A percentile compares a stretch with the other conserved stretches of the same genome.
Conservation (phyloP, 176 grass and related monocot genomes). For the Raddia guianensis region DNA sequence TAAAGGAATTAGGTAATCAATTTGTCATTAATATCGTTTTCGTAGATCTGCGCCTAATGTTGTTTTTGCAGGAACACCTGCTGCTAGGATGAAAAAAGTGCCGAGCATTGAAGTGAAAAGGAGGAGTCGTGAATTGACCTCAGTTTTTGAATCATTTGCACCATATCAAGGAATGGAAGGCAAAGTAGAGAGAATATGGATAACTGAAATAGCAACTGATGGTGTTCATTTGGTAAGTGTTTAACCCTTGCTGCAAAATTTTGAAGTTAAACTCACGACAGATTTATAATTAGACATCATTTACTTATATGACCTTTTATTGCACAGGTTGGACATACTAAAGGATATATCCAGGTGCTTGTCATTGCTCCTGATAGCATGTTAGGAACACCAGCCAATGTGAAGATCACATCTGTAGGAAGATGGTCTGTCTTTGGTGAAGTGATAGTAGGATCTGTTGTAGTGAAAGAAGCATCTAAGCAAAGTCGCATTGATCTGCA, state of each 20-base stretch:
- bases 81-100: constrained; percentile 96
- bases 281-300: constrained; percentile 12
- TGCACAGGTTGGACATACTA: constrained; percentile 87
- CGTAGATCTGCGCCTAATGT: background rate
- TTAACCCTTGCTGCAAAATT: background rate
- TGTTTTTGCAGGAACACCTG: constrained; percentile 80
- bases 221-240: constrained; percentile 79
- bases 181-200: constrained; percentile 76
- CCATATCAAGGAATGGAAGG: constrained; percentile 92
- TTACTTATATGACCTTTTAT: constrained; percentile 27
- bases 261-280: background rate
- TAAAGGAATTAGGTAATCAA: background rate
- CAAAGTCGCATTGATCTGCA: constrained; percentile 21
- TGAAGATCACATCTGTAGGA: constrained; percentile 77
- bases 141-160: constrained; percentile 86
- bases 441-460: constrained; percentile 50
- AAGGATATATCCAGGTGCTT: constrained; percentile 93
- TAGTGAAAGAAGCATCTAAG: constrained; percentile 33
- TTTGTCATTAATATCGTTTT: background rate
- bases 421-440: constrained; percentile 95
- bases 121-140: constrained; percentile 81
- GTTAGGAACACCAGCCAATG: constrained; percentile 70
- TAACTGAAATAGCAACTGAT: constrained; percentile 84
- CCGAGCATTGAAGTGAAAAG: constrained; percentile 82
- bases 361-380: constrained; percentile 80